A percentile compares a stretch with the other conserved stretches of the same genome.
Conservation (phyloP, 768 basidiomycete genomes). For the Calocybe indica region DNA sequence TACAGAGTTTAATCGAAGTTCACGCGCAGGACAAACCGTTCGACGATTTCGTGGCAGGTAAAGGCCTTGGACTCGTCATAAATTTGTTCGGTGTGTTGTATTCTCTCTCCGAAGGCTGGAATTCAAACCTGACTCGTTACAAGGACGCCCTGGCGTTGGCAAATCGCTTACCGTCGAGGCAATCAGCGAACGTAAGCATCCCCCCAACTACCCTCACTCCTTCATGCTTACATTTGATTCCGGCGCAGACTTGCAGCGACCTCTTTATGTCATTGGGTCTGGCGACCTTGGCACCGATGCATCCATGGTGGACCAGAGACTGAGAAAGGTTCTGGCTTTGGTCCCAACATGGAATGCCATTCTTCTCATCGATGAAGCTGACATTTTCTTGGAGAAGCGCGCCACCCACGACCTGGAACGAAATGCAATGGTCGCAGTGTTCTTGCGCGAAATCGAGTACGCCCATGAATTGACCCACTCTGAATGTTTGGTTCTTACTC, state of each 20-base stretch:
- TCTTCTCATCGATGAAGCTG: constrained; percentile 52
- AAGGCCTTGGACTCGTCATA: constrained; percentile 44
- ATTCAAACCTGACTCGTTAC: too few relatives aligned
- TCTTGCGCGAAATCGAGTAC: constrained; percentile 18
- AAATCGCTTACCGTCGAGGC: constrained; percentile 9
- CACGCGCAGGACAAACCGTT: constrained; percentile 43
- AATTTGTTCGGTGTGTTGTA: constrained; percentile 31
- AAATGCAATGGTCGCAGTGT: constrained; percentile 68
- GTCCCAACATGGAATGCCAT: constrained; percentile 53
- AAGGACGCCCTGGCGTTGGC: constrained; percentile 47
- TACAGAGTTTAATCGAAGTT: constrained; percentile 47
- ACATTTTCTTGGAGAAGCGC: constrained; percentile 66
- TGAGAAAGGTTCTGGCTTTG: constrained; percentile 40
- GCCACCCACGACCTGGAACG: constrained; percentile 55
- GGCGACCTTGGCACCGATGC: constrained; percentile 47
- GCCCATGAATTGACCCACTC: too few relatives aligned
- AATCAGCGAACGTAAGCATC: neutral
- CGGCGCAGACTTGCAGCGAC: constrained; percentile 39
- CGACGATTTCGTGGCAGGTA: constrained; percentile 57
- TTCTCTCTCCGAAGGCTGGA: too few relatives aligned
- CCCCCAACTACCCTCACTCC: constrained; percentile 40
- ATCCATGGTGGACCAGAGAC: constrained; percentile 29
- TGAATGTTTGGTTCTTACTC: too few relatives aligned
- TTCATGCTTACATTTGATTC: constrained; percentile 44
- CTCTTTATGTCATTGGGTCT: constrained; percentile 45